These are phyloP conservation scores for Stagonosporopsis cucurbitacearum DNA, from an alignment of 2,329 filamentous ascomycete species.

Conservation along the genomic window DNA sequence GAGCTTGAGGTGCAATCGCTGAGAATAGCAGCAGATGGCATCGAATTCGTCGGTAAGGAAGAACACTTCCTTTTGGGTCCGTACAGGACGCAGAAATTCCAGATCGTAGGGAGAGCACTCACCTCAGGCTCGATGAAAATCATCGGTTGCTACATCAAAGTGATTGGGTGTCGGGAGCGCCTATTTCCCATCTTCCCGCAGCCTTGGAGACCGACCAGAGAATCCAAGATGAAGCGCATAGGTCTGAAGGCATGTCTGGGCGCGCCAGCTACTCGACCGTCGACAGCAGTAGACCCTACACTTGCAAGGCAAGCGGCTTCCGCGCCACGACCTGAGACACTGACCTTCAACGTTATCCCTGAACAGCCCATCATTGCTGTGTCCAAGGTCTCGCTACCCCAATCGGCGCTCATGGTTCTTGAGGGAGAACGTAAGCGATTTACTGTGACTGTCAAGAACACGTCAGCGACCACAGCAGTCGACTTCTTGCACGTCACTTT, in stretches of 20 bases:
- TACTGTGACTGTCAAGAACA: conserved; percentile 79
- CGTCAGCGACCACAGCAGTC: conserved; percentile 71
- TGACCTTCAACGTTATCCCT: conserved; percentile 77
- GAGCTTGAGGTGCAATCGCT: conserved; percentile 89
- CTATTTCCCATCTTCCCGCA: conserved; percentile 83
- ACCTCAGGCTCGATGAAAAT: conserved; percentile 73
- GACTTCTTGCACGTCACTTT: conserved; percentile 89
- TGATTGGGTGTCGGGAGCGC: conserved; percentile 81
- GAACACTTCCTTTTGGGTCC: conserved; percentile 76
- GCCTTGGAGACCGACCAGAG: conserved; percentile 73
- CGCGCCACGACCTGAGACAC: conserved; percentile 47
- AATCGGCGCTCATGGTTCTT: conserved; percentile 88
- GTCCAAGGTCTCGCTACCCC: conserved; percentile 77
- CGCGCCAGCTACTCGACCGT: conserved; percentile 58
- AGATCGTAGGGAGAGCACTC: conserved; percentile 72
- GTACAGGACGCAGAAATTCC: conserved; percentile 80
- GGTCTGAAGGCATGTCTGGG: conserved; percentile 59
- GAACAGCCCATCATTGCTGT: conserved; percentile 79
- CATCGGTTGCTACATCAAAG: conserved; percentile 78
- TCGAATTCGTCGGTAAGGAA: conserved; percentile 70
- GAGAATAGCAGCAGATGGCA: conserved; percentile 74
- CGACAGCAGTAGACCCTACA: conserved; percentile 39
- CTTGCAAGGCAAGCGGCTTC: conserved; percentile 25
- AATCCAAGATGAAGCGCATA: conserved; percentile 77
- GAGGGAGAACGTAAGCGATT: conserved; percentile 86